These are phyloP conservation scores for Tephrocybe sp. DNA, from an alignment of 768 basidiomycete species.

Conservation along the genomic window DNA sequence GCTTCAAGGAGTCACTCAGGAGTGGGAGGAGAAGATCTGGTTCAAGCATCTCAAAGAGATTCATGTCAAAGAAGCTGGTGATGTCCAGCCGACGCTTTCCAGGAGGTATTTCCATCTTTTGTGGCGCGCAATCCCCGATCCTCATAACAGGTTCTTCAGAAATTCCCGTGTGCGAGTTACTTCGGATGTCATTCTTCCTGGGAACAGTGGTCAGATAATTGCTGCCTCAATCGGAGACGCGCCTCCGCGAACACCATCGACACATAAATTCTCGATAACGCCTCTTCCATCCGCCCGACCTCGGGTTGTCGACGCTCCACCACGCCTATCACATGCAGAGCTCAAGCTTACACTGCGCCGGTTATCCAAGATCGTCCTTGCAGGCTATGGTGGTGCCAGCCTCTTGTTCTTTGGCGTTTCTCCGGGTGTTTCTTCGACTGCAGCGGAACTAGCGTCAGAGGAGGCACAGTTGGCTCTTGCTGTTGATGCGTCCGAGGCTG, in stretches of 20 bases:
- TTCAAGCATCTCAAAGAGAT: constrained; percentile 65
- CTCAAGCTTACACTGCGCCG: constrained; percentile 71
- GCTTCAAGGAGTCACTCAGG: constrained; percentile 76
- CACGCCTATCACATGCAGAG: constrained; percentile 39
- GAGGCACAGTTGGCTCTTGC: constrained; percentile 62
- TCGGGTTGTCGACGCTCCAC: constrained; percentile 7
- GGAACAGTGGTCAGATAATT: constrained; percentile 68
- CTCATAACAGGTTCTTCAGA: constrained; percentile 22
- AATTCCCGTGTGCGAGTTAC: constrained; percentile 69
- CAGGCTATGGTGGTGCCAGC: constrained; percentile 81
- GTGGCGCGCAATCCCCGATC: background rate
- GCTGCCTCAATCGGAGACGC: constrained; percentile 79
- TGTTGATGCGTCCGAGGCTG: constrained; percentile 69
- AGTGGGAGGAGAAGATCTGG: constrained; percentile 76
- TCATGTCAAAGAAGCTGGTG: constrained; percentile 47
- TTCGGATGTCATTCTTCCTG: constrained; percentile 68
- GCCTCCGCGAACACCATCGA: constrained; percentile 31
- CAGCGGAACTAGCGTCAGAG: constrained; percentile 48
- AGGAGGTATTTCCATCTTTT: constrained; percentile 28
- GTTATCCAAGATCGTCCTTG: constrained; percentile 78
- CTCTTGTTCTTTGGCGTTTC: constrained; percentile 78
- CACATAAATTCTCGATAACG: constrained; percentile 19
- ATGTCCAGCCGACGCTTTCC: constrained; percentile 25
- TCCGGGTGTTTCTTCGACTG: constrained; percentile 31
- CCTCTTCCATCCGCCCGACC: constrained; percentile 9